phyloP scores from a whole-genome alignment of 352 stramenopile species.

The Aphanomyces invadans region DNA sequence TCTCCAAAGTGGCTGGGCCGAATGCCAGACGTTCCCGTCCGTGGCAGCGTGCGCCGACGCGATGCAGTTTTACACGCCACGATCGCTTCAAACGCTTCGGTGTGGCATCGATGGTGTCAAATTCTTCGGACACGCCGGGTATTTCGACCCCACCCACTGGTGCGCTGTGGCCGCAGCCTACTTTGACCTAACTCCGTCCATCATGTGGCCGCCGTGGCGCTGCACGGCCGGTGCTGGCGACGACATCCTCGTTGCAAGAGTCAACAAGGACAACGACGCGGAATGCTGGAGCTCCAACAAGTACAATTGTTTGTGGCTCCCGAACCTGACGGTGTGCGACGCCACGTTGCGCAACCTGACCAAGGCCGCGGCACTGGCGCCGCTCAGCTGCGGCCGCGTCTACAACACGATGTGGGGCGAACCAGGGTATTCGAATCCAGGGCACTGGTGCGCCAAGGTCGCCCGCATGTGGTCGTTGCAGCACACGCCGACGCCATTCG shows the following conservation, averaged over 20 bases:
- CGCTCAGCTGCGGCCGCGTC: neutral
- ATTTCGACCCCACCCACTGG: neutral
- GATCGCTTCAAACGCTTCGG: neutral
- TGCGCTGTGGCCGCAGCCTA: neutral
- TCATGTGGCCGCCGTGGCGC: neutral
- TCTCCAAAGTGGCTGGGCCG: neutral
- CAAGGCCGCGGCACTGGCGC: neutral
- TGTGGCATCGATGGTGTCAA: neutral
- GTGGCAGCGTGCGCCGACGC: neutral
- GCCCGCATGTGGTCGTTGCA: neutral
- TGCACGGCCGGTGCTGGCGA: neutral
- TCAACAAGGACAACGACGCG: neutral
- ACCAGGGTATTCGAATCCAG: neutral
- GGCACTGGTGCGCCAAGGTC: neutral
- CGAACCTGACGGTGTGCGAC: neutral
- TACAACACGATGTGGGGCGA: neutral
- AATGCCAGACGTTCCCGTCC: neutral
- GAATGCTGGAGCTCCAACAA: neutral
- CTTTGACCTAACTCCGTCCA: neutral
- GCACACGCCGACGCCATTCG: neutral
- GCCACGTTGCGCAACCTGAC: neutral
- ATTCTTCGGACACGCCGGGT: neutral
- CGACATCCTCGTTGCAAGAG: neutral
- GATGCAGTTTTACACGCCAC: neutral
- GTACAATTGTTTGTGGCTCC: no score